phyloP scores from a whole-genome alignment of 495 filamentous ascomycete genomes.

The Aspergillus nanangensis region DNA sequence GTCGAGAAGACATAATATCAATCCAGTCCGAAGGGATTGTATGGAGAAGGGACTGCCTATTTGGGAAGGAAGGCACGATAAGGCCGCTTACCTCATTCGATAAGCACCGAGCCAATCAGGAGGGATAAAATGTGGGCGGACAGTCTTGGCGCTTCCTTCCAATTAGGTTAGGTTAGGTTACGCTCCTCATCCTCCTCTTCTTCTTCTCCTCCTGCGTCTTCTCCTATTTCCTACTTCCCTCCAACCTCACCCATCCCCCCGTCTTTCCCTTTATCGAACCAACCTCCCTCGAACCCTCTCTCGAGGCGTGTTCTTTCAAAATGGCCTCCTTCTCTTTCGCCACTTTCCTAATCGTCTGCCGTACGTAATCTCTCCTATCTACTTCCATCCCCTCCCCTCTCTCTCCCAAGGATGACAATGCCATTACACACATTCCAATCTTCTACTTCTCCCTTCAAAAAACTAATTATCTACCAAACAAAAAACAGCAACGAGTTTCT shows the following conservation, averaged over 20 bases:
- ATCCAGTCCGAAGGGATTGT: too few species aligned
- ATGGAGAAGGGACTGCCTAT: too few species aligned
- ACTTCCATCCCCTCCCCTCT: constrained; percentile 9
- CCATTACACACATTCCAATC: constrained; percentile 1
- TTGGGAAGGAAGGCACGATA: too few species aligned
- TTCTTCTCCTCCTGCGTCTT: not conserved
- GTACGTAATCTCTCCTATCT: constrained; percentile 49
- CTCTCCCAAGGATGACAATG: not conserved
- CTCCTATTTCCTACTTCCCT: not conserved
- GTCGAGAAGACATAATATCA: too few species aligned
- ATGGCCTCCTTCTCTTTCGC: constrained; percentile 62
- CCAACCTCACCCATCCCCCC: too few species aligned
- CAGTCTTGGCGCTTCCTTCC: not conserved
- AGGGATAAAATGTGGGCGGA: not conserved
- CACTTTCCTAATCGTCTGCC: constrained; percentile 93
- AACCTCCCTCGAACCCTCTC: too few species aligned
- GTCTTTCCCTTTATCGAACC: too few species aligned
- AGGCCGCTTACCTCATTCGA: too few species aligned
- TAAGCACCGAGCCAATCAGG: too few species aligned
- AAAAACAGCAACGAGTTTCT: constrained; percentile 78
- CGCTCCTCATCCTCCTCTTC: not conserved
- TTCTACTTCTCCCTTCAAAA: constrained; percentile 6
- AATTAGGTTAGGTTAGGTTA: not conserved
- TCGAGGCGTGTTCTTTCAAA: too few species aligned
- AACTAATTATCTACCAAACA: constrained; percentile 8